These are phyloP conservation scores for Trichoderma cornu-damae DNA, from an alignment of 2,329 filamentous ascomycete species.

Conservation along the genomic window DNA sequence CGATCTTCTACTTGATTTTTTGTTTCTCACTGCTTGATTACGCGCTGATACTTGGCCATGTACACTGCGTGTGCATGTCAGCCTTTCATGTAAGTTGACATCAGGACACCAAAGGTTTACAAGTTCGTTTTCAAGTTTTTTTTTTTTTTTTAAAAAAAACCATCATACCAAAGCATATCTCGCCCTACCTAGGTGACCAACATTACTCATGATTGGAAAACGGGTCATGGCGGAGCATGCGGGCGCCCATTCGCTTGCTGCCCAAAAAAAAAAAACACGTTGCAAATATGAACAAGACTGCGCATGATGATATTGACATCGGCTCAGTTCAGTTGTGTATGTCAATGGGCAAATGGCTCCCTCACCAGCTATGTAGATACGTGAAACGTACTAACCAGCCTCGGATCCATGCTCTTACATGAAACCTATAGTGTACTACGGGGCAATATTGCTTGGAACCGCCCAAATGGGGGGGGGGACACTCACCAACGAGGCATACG, in stretches of 20 bases:
- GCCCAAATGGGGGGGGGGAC: neutral
- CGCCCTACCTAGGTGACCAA: neutral
- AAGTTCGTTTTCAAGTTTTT: neutral
- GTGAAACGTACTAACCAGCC: neutral
- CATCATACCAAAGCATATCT: neutral
- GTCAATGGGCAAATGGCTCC: neutral
- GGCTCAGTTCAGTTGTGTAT: neutral
- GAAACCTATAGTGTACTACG: neutral
- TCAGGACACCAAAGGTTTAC: neutral
- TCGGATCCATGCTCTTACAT: neutral
- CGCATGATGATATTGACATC: neutral
- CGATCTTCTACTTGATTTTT: conserved; percentile 13
- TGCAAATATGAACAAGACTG: neutral
- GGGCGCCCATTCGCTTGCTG: neutral
- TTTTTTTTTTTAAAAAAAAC: too few relatives aligned
- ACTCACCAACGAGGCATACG: neutral
- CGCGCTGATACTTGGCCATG: neutral
- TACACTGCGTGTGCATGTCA: neutral
- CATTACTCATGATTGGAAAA: neutral
- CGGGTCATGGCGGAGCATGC: neutral
- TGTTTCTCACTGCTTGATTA: neutral
- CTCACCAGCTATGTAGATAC: neutral
- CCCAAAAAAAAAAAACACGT: too few relatives aligned
- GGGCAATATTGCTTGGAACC: too few relatives aligned
- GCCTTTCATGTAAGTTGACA: conserved; percentile 14